These are phyloP conservation scores for Starmera stellimalicola DNA, from an alignment of 1,139 yeast genomes.

Conservation along the genomic window DNA sequence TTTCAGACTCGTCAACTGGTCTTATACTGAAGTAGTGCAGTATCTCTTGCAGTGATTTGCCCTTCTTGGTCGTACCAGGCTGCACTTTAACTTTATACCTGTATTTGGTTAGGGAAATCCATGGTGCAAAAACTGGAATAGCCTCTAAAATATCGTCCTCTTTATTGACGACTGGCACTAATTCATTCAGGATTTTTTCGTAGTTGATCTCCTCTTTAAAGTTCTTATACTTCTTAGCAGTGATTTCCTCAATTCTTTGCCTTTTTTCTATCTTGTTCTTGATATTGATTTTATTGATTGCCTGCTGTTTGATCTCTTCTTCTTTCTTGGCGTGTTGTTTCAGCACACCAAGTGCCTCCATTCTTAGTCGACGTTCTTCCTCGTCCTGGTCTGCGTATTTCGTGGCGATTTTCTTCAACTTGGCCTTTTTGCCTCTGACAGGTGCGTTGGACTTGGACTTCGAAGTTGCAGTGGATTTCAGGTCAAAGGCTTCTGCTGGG, in stretches of 20 bases:
- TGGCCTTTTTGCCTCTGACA: slow-evolving; percentile 78
- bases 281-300: slow-evolving; percentile 23
- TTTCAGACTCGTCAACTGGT: slow-evolving; percentile 38
- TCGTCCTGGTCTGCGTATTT: slow-evolving; percentile 92
- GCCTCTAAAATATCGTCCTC: slow-evolving; percentile 41
- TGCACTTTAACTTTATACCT: slow-evolving; percentile 80
- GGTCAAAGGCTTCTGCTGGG: neutral
- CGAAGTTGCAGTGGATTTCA: neutral
- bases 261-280: slow-evolving; percentile 27
- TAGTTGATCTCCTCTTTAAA: slow-evolving; percentile 23
- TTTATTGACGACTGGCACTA: slow-evolving; percentile 26
- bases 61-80: slow-evolving; percentile 84
- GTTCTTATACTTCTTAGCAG: slow-evolving; percentile 36
- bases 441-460: slow-evolving; percentile 18
- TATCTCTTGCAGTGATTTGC: slow-evolving; percentile 70
- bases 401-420: slow-evolving; percentile 69
- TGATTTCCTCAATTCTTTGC: slow-evolving; percentile 41
- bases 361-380: slow-evolving; percentile 63
- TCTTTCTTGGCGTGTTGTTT: slow-evolving; percentile 34
- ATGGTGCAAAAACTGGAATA: slow-evolving; percentile 89
- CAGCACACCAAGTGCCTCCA: slow-evolving; percentile 78
- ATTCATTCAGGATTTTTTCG: slow-evolving; percentile 24
- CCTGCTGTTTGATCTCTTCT: slow-evolving; percentile 25
- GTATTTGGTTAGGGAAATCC: slow-evolving; percentile 66
- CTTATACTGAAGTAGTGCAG: slow-evolving; percentile 49